Base-by-base conservation (phyloP, 768 basidiomycete genomes). In the Dacryopinax primogenitus region DNA sequence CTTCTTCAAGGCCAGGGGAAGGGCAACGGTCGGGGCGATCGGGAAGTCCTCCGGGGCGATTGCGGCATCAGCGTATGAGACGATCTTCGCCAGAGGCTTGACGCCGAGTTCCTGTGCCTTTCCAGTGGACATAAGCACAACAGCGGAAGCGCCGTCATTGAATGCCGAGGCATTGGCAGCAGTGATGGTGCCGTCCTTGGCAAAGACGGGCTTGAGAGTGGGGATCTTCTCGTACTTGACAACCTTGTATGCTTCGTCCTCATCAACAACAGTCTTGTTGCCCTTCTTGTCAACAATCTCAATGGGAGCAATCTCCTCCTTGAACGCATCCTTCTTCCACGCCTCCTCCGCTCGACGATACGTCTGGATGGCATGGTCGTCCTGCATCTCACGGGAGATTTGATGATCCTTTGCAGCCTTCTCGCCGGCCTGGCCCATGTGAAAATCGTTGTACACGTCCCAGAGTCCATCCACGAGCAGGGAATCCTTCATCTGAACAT, bases 211-310 rank as follows among this genome's bases (percentile, higher is more conserved):
- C 69, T 83, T 84, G 67, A 99, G 82, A 4, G 84, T 78, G 34
- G 93, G 90, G 68, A 98, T 83, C 76, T 99, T 99, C 68, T 96
- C 94, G 73, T 85, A 93, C 71, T 95, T 84, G 69, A 99, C 85
- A 70, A 92, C 88, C 81, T 94, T 98, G 82, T 92, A 97, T 73
- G 98, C 96, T 76, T 99, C 96, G 72, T 99, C 96, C 78, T 98
- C 94, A 69, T 82, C 82, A 47, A 99, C 83, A 62, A 96, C 75
- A 33, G 83, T 86, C 73, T 95, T 90, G 26, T 78, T 77, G 41
- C 92, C 91, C 79, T 96, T 97, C 81, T 92, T 92, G 64, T 90
- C 89, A 75, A 89, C 89, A 78, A 98, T 84, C 7, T 86, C 87
- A 13, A 98, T 84, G 2, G 92, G 91, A 0, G 87, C 90, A 63